These are phyloP conservation scores for Phytopythium vexans DNA, from an alignment of 352 stramenopile genomes.

Conservation along the genomic window DNA sequence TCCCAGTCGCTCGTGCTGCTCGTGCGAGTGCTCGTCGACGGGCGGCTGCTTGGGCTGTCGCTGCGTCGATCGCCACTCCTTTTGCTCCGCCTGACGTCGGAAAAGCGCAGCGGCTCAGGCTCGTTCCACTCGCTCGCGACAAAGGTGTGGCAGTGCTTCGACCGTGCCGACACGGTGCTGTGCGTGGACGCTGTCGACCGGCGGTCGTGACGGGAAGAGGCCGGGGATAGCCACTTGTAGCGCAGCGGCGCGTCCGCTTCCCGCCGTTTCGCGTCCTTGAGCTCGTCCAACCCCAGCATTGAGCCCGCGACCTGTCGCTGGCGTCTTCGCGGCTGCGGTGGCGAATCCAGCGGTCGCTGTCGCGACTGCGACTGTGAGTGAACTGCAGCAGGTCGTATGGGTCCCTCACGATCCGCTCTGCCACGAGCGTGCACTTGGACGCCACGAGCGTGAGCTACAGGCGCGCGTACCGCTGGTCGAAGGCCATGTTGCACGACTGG, in stretches of 20 bases:
- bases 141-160: slow-evolving; percentile 28
- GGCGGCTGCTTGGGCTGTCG: slow-evolving; percentile 1
- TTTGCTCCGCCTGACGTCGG: not conserved
- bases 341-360: slow-evolving; percentile 7
- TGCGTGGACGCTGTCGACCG: slow-evolving; percentile 10
- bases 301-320: slow-evolving; percentile 19
- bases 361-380: too few relatives aligned
- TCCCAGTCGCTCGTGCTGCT: slow-evolving; percentile 51
- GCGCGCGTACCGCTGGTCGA: too few relatives aligned
- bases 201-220: not conserved
- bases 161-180: slow-evolving; percentile 20
- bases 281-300: slow-evolving; percentile 53
- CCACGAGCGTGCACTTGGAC: too few relatives aligned
- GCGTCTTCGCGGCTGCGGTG: slow-evolving; percentile 4
- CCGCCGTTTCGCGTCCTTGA: slow-evolving; percentile 58
- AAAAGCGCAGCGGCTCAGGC: slow-evolving; percentile 57
- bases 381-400: too few relatives aligned
- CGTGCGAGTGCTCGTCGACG: slow-evolving; percentile 9
- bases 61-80: slow-evolving; percentile 1
- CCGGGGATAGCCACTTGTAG: not conserved
- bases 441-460: too few relatives aligned
- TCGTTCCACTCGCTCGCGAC: slow-evolving; percentile 74
- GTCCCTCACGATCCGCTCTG: too few relatives aligned
- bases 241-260: slow-evolving; percentile 19
- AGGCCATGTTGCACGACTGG: too few relatives aligned